A percentile compares a stretch with the other conserved stretches of the same genome.
These are phyloP conservation scores for Spinacia oleracea DNA, from an alignment of 179 eudicot genomes.

Conservation along the genomic window DNA sequence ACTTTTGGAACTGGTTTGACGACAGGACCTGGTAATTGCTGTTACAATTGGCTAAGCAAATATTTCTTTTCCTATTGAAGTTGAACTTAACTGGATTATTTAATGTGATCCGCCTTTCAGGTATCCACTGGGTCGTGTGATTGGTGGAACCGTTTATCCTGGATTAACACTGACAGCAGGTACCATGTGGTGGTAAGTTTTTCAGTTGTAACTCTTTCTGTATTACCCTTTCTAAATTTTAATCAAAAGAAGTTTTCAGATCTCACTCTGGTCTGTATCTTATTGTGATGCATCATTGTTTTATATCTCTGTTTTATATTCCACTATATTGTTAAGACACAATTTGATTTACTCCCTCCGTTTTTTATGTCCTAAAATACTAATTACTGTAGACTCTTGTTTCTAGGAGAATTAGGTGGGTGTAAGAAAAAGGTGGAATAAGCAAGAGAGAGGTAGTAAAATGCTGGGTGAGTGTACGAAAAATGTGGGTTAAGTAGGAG, in stretches of 20 bases:
- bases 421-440: no score
- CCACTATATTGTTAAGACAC: not conserved
- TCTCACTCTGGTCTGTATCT: conserved; percentile 16
- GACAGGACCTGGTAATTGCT: conserved; percentile 91
- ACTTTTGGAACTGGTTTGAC: conserved; percentile 99
- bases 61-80: not conserved
- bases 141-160: conserved; percentile 98
- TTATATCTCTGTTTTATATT: conserved; percentile 13
- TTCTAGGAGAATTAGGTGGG: no score
- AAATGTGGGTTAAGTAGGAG: no score
- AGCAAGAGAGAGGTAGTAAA: no score
- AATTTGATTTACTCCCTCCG: not conserved
- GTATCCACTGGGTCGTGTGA: conserved; percentile 98
- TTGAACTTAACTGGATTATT: not conserved
- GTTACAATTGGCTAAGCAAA: conserved; percentile 7
- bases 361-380: no score
- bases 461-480: no score
- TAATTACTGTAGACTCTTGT: no score
- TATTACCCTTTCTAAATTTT: no score
- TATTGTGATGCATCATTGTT: conserved; percentile 6
- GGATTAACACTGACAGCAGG: conserved; percentile 97
- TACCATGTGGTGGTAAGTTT: conserved; percentile 89
- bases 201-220: no score
- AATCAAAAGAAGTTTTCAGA: conserved; percentile 19
- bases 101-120: conserved; percentile 37